A percentile compares a stretch with the other conserved stretches of the same genome.
Conservation (phyloP, 768 basidiomycete species). For the Mycena alexandri region DNA sequence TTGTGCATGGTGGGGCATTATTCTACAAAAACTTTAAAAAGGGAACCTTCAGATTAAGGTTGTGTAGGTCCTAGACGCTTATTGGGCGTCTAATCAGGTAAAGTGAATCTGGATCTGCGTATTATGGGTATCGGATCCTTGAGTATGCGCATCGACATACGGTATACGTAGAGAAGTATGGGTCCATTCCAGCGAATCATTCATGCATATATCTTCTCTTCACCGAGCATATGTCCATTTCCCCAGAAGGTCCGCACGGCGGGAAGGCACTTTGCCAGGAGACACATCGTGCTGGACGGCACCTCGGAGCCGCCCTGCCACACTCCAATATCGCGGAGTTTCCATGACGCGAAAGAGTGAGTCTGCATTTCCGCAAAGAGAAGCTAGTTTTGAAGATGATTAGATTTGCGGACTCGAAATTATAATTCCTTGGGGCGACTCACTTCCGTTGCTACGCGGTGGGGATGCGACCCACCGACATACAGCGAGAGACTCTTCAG, state of each 20-base stretch:
- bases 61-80: not conserved
- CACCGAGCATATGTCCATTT: conserved; percentile 33
- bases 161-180: too few relatives aligned
- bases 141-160: too few relatives aligned
- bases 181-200: not conserved
- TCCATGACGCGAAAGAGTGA: conserved; percentile 22
- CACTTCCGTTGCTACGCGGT: conserved; percentile 31
- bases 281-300: conserved; percentile 24
- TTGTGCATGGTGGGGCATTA: not conserved
- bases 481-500: conserved; percentile 38
- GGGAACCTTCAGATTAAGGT: not conserved
- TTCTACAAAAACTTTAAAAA: not conserved
- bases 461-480: conserved; percentile 30
- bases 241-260: conserved; percentile 36
- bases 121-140: too few relatives aligned
- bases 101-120: too few relatives aligned
- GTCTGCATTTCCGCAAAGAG: conserved; percentile 27
- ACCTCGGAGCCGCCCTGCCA: conserved; percentile 37
- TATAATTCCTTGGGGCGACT: not conserved
- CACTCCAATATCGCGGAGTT: conserved; percentile 32
- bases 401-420: too few relatives aligned
- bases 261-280: conserved; percentile 28
- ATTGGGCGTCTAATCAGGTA: not conserved
- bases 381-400: conserved; percentile 6
- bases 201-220: conserved; percentile 28